Evolutionary conservation across 305 asterid species (phyloP).

Genomic region (Solanum aculeatissimum): DNA sequence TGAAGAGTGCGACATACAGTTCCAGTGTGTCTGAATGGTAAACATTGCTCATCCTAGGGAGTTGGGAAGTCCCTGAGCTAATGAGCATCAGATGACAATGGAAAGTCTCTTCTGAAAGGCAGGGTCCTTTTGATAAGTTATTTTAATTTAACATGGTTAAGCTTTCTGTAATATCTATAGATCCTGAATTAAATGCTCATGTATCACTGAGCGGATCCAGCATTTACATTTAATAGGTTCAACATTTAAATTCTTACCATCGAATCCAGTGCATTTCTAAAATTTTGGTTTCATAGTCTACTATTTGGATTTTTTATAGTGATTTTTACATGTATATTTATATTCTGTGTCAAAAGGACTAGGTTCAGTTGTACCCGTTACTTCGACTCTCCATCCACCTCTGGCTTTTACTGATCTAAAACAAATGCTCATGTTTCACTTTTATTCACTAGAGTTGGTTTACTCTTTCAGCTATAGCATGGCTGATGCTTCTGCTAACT

Average conservation of each 20-base stretch:
- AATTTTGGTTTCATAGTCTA: background rate
- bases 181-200: background rate
- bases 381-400: background rate
- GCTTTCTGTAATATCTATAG: background rate
- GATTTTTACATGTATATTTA: background rate
- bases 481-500: slow-evolving; percentile 60
- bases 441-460: background rate
- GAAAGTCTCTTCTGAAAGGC: background rate
- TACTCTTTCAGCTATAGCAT: slow-evolving; percentile 32
- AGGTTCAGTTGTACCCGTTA: background rate
- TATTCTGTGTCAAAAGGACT: background rate
- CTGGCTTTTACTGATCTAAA: background rate
- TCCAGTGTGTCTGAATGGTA: background rate
- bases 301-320: background rate
- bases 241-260: background rate
- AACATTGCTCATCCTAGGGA: background rate
- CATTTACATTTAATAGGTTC: background rate
- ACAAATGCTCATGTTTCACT: background rate
- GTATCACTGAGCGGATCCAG: background rate
- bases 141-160: background rate
- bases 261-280: background rate
- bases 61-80: background rate
- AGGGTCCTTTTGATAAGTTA: background rate
- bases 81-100: background rate
- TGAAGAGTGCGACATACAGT: background rate